Evolutionary conservation across 1,284 basidiomycete genomes (phyloP).

Genomic region (Irpex sp.): DNA sequence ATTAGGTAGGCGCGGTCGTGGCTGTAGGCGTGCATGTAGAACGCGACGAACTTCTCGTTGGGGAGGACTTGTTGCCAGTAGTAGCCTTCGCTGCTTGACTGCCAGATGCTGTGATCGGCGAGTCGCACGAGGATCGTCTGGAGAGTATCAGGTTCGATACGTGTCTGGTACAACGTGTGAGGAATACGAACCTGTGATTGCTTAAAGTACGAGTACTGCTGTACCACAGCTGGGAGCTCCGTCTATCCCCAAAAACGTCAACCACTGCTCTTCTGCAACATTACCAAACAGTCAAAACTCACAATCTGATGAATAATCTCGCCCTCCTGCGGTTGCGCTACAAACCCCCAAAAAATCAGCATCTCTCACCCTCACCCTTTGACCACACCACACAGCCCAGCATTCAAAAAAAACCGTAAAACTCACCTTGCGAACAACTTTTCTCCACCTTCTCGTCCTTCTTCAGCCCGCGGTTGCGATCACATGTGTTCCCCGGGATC

Average conservation of each 20-base stretch:
- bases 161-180: not conserved
- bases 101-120: conserved; percentile 79
- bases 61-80: conserved; percentile 75
- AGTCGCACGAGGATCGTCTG: conserved; percentile 86
- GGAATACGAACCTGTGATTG: conserved; percentile 53
- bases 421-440: conserved; percentile 67
- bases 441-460: conserved; percentile 76
- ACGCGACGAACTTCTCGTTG: conserved; percentile 69
- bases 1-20: conserved; percentile 88
- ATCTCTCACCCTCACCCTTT: not conserved
- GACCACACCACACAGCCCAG: not conserved
- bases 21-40: conserved; percentile 83
- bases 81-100: conserved; percentile 93
- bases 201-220: conserved; percentile 85
- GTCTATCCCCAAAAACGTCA: conserved; percentile 39
- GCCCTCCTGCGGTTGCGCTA: conserved; percentile 75
- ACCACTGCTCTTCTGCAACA: not conserved
- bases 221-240: conserved; percentile 67
- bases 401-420: not conserved
- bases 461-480: conserved; percentile 45
- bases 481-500: conserved; percentile 93
- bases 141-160: not conserved
- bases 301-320: conserved; percentile 68
- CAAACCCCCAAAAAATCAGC: conserved; percentile 1
- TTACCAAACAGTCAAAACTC: conserved; percentile 20